phyloP scores from a whole-genome alignment of 768 basidiomycete genomes.

The Leccinum ochraceum region DNA sequence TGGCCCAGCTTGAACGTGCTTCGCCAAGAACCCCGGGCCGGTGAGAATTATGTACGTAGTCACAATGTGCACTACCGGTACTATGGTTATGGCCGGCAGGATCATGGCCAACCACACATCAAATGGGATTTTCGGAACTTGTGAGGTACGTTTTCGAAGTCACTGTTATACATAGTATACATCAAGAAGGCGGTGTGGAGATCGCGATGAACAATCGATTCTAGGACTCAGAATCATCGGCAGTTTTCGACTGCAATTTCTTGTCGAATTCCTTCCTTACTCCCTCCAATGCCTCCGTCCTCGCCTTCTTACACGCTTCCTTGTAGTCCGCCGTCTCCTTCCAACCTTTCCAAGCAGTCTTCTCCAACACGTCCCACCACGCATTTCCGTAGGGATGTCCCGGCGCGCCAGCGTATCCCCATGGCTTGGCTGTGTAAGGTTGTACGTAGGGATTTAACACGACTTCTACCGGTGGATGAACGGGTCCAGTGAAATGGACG shows the following conservation, averaged over 20 bases:
- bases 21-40: background rate
- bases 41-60: background rate
- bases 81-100: background rate
- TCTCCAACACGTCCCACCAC: conserved; percentile 47
- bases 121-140: background rate
- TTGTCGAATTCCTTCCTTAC: conserved; percentile 14
- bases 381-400: conserved; percentile 48
- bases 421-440: conserved; percentile 55
- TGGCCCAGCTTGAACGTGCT: background rate
- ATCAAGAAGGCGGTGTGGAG: background rate
- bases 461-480: conserved; percentile 45
- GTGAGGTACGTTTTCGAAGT: background rate
- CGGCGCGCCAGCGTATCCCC: conserved; percentile 56
- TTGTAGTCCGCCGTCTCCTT: conserved; percentile 26
- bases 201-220: background rate
- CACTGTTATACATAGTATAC: background rate
- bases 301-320: conserved; percentile 17
- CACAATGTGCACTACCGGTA: background rate
- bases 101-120: background rate
- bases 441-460: conserved; percentile 54
- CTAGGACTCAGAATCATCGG: background rate
- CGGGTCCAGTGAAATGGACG: conserved; percentile 61
- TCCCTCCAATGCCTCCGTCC: conserved; percentile 5
- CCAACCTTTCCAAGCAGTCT: conserved; percentile 46
- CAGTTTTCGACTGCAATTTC: conserved; percentile 1